Evolutionary conservation across 176 grass and related monocot species (phyloP).

Genomic region (Eleusine indica): DNA sequence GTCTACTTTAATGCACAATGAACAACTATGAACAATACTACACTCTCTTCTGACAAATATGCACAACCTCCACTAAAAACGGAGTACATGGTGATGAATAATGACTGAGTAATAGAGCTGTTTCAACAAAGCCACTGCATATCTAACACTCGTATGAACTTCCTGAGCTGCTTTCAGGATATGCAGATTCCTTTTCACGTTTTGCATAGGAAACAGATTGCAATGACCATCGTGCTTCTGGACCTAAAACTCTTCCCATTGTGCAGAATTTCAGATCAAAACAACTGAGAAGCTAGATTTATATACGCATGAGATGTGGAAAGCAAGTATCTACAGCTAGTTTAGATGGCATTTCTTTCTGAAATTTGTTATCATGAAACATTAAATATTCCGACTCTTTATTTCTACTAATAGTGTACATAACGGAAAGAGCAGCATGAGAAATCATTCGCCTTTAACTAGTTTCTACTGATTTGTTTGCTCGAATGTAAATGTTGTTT

Average conservation of each 20-base stretch:
- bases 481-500: background rate
- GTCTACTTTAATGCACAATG: background rate
- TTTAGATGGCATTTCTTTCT: background rate
- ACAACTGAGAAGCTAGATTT: conserved; percentile 3
- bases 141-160: background rate
- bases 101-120: background rate
- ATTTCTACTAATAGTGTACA: background rate
- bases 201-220: too few species aligned
- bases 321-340: background rate
- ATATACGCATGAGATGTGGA: background rate
- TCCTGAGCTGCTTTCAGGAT: background rate
- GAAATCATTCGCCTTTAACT: background rate
- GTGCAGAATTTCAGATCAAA: background rate
- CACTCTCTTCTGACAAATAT: background rate
- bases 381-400: background rate
- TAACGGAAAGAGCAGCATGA: background rate
- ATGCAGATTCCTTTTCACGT: too few species aligned
- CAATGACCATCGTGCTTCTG: background rate
- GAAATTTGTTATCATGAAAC: background rate
- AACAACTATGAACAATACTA: background rate
- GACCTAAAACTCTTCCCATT: background rate
- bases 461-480: conserved; percentile 2
- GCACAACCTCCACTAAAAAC: background rate
- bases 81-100: background rate
- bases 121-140: background rate